Base-by-base conservation (phyloP, 176 grass and related monocot species). In the Otatea glauca region DNA sequence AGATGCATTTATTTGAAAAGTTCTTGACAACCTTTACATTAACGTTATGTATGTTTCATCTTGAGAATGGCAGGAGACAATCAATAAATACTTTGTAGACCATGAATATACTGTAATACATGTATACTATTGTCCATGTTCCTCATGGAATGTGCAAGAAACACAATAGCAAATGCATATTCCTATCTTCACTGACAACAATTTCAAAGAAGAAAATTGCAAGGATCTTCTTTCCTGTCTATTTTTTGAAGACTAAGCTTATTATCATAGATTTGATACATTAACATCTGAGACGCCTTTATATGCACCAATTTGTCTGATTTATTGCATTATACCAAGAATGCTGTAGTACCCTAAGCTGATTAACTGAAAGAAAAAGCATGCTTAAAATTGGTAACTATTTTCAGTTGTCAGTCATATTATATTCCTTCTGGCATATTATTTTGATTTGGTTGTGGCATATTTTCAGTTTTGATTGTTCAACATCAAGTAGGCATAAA, bases 101-200 rank as follows among this genome's bases (percentile, higher is more conserved):
- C 20, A 5, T 68, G 34, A n/a, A 70, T 23, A 39, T 5, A 82
- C 44, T 82, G 25, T 27, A 88, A 3, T 69, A 65, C 16, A 50
- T 75, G 83, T 75, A 32, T 76, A 50, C 49, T 11, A 11, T 9
- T 88, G 23, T 77, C 63, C 37, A 29, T 83, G 65, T 47, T 79
- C 37, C 65, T 47, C 34, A 39, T 39, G 14, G 37, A 39, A 68
- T 68, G 27, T 32, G 12, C 12, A 32, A 15, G 12, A 64, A 27
- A 64, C 12, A 27, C 3, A 21, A 32, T 12, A 27, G 59, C 10
- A 48, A 78, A 47, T 42, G 0, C 5, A 47, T 47, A 78, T 65
- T 45, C 12, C 25, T 34, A 64, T 10, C 15, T 32, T 64, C 11
- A 64, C 0, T 34, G 5, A 8, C 21, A 59, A 9, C 5, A 59